These are phyloP conservation scores for Ormosia emarginata DNA, from an alignment of 306 rosid species.

Conservation along the genomic window DNA sequence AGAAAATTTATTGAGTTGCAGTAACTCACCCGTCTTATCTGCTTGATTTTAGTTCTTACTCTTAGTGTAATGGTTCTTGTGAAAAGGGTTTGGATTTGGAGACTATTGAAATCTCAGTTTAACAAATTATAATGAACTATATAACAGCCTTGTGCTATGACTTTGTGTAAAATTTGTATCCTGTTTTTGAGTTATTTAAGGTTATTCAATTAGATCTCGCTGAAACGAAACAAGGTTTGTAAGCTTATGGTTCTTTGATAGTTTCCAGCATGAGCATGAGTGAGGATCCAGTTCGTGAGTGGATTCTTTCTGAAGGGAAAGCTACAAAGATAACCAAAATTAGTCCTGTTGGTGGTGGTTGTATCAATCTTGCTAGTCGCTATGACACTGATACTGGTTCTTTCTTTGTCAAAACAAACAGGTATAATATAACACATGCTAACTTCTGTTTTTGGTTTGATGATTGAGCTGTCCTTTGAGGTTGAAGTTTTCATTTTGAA, in stretches of 20 bases:
- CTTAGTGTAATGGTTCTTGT: neutral
- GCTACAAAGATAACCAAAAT: conserved; percentile 72
- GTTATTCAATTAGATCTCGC: neutral
- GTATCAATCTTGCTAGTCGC: conserved; percentile 80
- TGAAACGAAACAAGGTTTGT: neutral
- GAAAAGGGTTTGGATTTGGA: neutral
- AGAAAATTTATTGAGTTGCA: neutral
- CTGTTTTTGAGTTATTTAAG: conserved; percentile 7
- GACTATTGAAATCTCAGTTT: neutral
- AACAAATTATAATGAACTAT: neutral
- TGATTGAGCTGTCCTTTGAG: neutral
- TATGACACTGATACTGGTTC: conserved; percentile 79
- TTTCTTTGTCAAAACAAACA: conserved; percentile 93
- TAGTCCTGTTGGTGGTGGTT: conserved; percentile 88
- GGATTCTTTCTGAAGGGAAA: conserved; percentile 86
- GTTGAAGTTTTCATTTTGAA: neutral
- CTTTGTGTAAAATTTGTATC: neutral
- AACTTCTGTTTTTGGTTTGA: neutral
- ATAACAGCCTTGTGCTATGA: neutral
- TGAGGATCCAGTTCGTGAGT: conserved; percentile 79
- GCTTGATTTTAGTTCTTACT: neutral
- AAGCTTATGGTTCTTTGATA: conserved; percentile 31
- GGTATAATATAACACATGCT: conserved; percentile 38
- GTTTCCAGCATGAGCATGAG: conserved; percentile 70
- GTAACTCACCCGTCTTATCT: neutral